Conservation (phyloP, 2,329 filamentous ascomycete species). For the Aureobasidium zeae region DNA sequence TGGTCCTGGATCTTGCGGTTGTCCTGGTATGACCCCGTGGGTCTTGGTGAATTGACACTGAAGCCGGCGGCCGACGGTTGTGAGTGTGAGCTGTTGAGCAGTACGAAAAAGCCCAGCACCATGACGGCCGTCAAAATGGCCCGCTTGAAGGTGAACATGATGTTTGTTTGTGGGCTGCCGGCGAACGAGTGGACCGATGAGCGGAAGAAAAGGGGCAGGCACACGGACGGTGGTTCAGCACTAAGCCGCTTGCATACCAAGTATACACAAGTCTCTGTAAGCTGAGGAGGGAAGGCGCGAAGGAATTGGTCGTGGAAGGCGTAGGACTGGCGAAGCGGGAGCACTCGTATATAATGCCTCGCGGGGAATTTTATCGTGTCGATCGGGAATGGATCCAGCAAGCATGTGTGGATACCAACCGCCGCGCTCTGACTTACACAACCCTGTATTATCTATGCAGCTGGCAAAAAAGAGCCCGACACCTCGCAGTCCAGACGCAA, state of each 20-base stretch:
- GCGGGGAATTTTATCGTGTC: slow-evolving; percentile 7
- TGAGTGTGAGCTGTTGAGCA: slow-evolving; percentile 54
- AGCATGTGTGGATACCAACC: slow-evolving; percentile 2
- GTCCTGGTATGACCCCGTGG: slow-evolving; percentile 29
- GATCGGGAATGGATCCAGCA: slow-evolving; percentile 11
- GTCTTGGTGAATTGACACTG: slow-evolving; percentile 29
- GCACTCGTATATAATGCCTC: slow-evolving; percentile 9
- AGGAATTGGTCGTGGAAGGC: background rate
- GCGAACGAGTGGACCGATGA: background rate
- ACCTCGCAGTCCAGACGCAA: background rate
- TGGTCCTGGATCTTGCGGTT: slow-evolving; percentile 28
- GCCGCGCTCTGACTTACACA: slow-evolving; percentile 3
- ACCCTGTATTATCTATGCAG: slow-evolving; percentile 3
- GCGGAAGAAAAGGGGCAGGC: background rate
- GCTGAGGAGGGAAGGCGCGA: background rate
- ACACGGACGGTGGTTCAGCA: slow-evolving; percentile 7
- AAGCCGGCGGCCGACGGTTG: slow-evolving; percentile 20
- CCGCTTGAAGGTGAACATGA: slow-evolving; percentile 76
- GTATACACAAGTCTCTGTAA: slow-evolving; percentile 12
- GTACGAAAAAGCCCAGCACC: slow-evolving; percentile 59
- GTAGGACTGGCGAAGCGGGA: background rate
- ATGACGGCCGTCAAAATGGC: slow-evolving; percentile 62
- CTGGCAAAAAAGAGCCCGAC: slow-evolving; percentile 1
- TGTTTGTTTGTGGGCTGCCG: slow-evolving; percentile 15
- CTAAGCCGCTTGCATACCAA: slow-evolving; percentile 10